Evolutionary conservation across 495 filamentous ascomycete species (phyloP).

Genomic region (Aspergillus sclerotioniger): DNA sequence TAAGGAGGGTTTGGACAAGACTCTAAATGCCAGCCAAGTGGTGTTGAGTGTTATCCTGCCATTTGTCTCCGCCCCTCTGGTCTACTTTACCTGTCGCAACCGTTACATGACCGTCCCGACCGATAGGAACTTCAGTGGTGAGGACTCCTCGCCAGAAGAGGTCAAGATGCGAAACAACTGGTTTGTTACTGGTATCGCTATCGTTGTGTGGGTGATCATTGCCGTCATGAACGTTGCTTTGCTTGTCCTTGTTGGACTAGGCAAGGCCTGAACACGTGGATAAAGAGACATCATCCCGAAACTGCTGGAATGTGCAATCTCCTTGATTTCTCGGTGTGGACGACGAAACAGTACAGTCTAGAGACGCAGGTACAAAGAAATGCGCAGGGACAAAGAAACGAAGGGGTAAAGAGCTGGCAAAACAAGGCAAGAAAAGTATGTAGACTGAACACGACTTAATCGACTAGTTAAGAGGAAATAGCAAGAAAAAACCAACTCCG

Average conservation of each 20-base stretch:
- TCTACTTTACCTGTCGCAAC: constrained; percentile 82
- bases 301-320: not conserved
- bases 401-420: not conserved
- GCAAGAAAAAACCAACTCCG: constrained; percentile 22
- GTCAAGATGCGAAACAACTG: constrained; percentile 64
- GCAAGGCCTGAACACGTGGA: constrained; percentile 38
- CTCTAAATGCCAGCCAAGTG: constrained; percentile 76
- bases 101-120: constrained; percentile 73
- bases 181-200: constrained; percentile 51
- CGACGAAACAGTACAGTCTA: too few species aligned
- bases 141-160: constrained; percentile 26
- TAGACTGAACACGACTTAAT: not conserved
- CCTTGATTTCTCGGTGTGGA: not conserved
- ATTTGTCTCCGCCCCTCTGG: constrained; percentile 76
- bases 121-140: constrained; percentile 25
- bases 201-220: constrained; percentile 66
- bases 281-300: not conserved
- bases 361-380: too few species aligned
- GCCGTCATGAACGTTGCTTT: constrained; percentile 71
- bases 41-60: constrained; percentile 78
- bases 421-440: constrained; percentile 2
- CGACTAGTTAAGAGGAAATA: not conserved
- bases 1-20: constrained; percentile 63
- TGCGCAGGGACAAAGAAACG: too few species aligned
- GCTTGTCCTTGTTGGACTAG: constrained; percentile 64